phyloP scores from a whole-genome alignment of 805 yeast genomes.

The Dipodascus geniculatus region DNA sequence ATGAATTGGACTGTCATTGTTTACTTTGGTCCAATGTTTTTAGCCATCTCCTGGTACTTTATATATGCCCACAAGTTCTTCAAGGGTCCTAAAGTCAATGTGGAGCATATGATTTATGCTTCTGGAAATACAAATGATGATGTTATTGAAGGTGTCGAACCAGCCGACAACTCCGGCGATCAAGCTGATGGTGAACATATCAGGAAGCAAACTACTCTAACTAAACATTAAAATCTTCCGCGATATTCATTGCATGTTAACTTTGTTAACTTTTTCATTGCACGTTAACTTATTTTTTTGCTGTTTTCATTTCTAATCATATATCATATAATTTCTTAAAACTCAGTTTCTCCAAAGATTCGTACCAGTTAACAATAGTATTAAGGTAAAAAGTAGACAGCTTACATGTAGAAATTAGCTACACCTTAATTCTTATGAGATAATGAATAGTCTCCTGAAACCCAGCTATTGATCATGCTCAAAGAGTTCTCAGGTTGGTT shows the following conservation, averaged over 20 bases:
- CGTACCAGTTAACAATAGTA: not conserved
- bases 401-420: not conserved
- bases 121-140: not conserved
- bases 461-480: conserved; percentile 81
- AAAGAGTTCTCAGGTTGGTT: conserved; percentile 73
- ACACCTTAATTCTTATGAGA: not conserved
- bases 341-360: too few relatives aligned
- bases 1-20: conserved; percentile 62
- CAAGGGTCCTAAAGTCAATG: conserved; percentile 47
- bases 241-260: not conserved
- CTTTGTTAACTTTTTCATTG: not conserved
- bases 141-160: conserved; percentile 1
- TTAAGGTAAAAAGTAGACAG: not conserved
- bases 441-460: conserved; percentile 43
- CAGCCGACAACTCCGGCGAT: not conserved
- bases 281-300: not conserved
- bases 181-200: not conserved
- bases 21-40: conserved; percentile 45
- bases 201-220: not conserved
- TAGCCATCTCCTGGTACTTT: conserved; percentile 39
- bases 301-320: not conserved
- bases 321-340: too few relatives aligned
- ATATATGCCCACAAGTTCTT: conserved; percentile 48
- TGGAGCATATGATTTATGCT: conserved; percentile 26
- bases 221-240: not conserved